Conservation (phyloP, 2,329 filamentous ascomycete species). For the Fusarium tricinctum region DNA sequence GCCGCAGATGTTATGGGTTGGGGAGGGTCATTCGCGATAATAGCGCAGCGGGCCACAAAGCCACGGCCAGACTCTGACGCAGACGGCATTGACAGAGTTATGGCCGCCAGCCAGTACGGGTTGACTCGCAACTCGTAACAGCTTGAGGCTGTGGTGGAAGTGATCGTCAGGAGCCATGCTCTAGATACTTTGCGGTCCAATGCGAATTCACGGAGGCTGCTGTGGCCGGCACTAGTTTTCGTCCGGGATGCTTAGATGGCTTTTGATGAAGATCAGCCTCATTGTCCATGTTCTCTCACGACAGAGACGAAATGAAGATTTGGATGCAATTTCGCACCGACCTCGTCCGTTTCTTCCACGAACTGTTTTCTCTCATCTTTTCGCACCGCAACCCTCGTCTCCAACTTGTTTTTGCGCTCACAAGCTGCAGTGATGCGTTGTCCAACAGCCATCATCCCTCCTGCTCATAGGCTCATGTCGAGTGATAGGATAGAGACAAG, state of each 20-base stretch:
- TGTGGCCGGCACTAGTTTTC: constrained; percentile 23
- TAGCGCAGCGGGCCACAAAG: constrained; percentile 37
- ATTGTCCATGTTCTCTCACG: constrained; percentile 26
- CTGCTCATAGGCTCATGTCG: constrained; percentile 53
- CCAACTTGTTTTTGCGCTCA: constrained; percentile 48
- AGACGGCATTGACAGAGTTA: constrained; percentile 7
- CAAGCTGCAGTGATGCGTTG: constrained; percentile 61
- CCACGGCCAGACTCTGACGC: constrained; percentile 17
- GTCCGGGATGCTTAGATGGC: constrained; percentile 31
- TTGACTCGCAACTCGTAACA: constrained; percentile 26
- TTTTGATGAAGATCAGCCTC: constrained; percentile 45
- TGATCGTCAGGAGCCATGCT: constrained; percentile 38
- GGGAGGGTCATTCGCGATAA: constrained; percentile 36
- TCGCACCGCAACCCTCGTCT: constrained; percentile 29
- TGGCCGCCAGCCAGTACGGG: neutral
- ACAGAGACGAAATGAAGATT: constrained; percentile 39
- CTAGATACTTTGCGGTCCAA: constrained; percentile 33
- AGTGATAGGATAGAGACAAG: constrained; percentile 61
- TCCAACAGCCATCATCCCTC: constrained; percentile 61
- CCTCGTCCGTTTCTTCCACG: constrained; percentile 32
- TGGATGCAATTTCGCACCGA: constrained; percentile 45
- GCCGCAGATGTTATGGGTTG: constrained; percentile 34
- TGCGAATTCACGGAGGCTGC: constrained; percentile 23
- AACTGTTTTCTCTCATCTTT: constrained; percentile 28
- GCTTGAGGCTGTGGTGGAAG: constrained; percentile 22